phyloP scores from a whole-genome alignment of 257 asterid species.

The Nicotiana undulata region DNA sequence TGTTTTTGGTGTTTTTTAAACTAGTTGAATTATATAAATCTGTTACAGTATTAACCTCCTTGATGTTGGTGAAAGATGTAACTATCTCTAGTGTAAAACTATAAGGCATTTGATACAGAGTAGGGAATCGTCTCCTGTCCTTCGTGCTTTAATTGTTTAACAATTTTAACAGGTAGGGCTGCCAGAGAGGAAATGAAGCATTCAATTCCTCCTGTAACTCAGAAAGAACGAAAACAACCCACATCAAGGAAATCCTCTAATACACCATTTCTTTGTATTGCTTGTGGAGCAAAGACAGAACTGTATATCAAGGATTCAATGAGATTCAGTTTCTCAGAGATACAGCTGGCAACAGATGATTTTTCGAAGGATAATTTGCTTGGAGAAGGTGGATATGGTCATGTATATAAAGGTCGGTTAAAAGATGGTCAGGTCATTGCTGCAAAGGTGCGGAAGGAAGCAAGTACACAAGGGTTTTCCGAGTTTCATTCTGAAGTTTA shows the following conservation, averaged over 20 bases:
- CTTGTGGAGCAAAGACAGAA: slow-evolving; percentile 66
- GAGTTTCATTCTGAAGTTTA: slow-evolving; percentile 65
- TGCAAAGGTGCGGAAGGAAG: slow-evolving; percentile 80
- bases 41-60: not conserved
- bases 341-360: slow-evolving; percentile 59
- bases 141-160: not conserved
- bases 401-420: slow-evolving; percentile 61
- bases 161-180: slow-evolving; percentile 20
- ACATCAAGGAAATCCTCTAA: slow-evolving; percentile 28
- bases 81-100: not conserved
- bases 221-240: slow-evolving; percentile 31
- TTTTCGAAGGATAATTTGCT: slow-evolving; percentile 55
- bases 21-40: not conserved
- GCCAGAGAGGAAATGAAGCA: slow-evolving; percentile 15
- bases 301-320: slow-evolving; percentile 37
- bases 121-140: not conserved
- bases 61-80: not conserved
- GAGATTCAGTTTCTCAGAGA: slow-evolving; percentile 59
- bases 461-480: slow-evolving; percentile 58
- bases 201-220: slow-evolving; percentile 15
- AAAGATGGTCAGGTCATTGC: slow-evolving; percentile 72
- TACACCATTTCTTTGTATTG: slow-evolving; percentile 59
- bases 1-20: not conserved
- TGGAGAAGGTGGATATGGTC: slow-evolving; percentile 90
- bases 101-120: not conserved